phyloP scores from a whole-genome alignment of 2,329 filamentous ascomycete genomes.

The Paramyrothecium roridum region DNA sequence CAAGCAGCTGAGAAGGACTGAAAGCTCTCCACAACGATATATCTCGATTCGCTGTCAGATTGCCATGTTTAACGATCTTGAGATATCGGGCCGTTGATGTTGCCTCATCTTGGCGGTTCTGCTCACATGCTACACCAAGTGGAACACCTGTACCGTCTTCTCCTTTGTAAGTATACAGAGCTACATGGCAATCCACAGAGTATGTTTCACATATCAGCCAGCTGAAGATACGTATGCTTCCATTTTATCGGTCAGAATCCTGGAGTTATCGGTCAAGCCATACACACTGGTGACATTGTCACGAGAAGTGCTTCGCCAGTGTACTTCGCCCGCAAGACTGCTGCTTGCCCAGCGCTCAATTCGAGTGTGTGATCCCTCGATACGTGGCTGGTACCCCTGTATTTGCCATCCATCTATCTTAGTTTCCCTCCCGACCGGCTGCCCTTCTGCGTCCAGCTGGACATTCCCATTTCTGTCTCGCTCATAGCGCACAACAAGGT shows the following conservation, averaged over 20 bases:
- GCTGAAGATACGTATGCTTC: conserved; percentile 11
- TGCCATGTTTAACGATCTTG: conserved; percentile 18
- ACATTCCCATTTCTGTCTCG: background rate
- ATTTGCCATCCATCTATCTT: background rate
- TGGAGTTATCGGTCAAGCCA: background rate
- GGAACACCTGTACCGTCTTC: conserved; percentile 7
- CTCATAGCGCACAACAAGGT: conserved; percentile 17
- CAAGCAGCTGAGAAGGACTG: background rate
- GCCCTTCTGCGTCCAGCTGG: background rate
- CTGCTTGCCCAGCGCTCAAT: background rate
- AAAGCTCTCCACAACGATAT: background rate
- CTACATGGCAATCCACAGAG: conserved; percentile 18
- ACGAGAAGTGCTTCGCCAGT: background rate
- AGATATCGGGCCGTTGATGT: conserved; percentile 6
- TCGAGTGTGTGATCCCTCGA: background rate
- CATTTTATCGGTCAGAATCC: background rate
- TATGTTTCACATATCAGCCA: conserved; percentile 17
- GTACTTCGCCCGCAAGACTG: background rate
- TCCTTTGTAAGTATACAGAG: conserved; percentile 12
- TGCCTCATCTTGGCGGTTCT: background rate
- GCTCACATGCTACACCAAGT: background rate
- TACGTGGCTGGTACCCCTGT: background rate
- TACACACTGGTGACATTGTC: conserved; percentile 7
- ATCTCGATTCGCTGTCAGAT: background rate
- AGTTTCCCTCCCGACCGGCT: conserved; percentile 7